These are phyloP conservation scores for Cephaloascus fragrans DNA, from an alignment of 805 yeast genomes.

Conservation along the genomic window DNA sequence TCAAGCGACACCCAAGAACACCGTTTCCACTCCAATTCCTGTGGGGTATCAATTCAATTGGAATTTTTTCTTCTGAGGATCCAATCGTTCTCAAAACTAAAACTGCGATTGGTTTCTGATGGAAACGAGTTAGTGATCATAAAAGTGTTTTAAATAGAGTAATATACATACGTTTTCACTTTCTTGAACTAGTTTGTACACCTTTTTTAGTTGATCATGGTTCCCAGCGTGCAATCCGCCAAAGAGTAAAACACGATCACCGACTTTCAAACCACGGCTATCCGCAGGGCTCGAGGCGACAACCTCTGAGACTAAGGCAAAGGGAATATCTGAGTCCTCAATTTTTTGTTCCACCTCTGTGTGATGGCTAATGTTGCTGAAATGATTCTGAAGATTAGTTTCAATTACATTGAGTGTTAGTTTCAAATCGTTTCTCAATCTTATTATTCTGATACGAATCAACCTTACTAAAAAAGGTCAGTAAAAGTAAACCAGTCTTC, in stretches of 20 bases:
- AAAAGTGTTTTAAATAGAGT: too few species aligned
- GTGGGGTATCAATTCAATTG: slow-evolving; percentile 29
- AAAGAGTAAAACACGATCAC: slow-evolving; percentile 47
- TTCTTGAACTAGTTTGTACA: slow-evolving; percentile 33
- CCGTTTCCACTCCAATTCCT: slow-evolving; percentile 59
- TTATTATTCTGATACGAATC: slow-evolving; percentile 52
- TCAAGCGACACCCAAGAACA: slow-evolving; percentile 55
- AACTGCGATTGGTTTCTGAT: slow-evolving; percentile 10
- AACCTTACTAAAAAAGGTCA: slow-evolving; percentile 33
- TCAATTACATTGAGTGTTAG: slow-evolving; percentile 38
- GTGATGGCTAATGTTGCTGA: slow-evolving; percentile 8
- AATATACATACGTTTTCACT: slow-evolving; percentile 22
- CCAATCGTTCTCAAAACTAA: slow-evolving; percentile 8
- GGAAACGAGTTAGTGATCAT: too few species aligned
- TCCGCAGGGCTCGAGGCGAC: slow-evolving; percentile 46
- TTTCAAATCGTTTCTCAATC: slow-evolving; percentile 61
- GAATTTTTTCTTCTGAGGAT: slow-evolving; percentile 4
- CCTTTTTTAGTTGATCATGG: slow-evolving; percentile 34
- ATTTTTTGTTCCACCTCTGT: background rate
- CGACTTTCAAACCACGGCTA: slow-evolving; percentile 36
- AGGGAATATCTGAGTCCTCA: slow-evolving; percentile 26
- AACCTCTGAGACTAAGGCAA: slow-evolving; percentile 45
- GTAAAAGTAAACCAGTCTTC: background rate
- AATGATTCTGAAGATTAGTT: slow-evolving; percentile 32
- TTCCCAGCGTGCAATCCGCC: slow-evolving; percentile 48